Evolutionary conservation across 352 stramenopile species (phyloP), one percentile per base, ranked within the genome.

Genomic region (Lagenidium giganteum): DNA sequence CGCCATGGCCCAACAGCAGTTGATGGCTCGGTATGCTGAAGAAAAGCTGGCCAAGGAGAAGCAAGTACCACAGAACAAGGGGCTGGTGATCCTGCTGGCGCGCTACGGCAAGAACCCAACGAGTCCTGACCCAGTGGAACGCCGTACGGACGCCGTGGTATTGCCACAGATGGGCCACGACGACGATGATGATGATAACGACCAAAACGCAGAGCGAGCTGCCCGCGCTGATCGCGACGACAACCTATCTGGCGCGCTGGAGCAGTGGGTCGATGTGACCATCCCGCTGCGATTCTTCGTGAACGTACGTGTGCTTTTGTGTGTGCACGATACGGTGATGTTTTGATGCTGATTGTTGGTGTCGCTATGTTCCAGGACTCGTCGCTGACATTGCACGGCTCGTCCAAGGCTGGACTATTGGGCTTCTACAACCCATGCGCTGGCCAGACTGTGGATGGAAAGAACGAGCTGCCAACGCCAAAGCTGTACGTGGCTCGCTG

Each of bases 351-450:
- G 29, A 28, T 36, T 11, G 50, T 43, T 16, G 3, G 30, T 57
- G 33, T 28, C 48, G 9, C 36, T 32, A 17, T 30, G 24, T 16
- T 38, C 5, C 49, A 92, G 74, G 63, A 92, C 37, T 75, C 70
- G 30, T 52, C 58, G 8, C 61, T 90, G 24, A 48, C 67, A 22
- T 62, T 93, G 4, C 54, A 57, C 13, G 68, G 51, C 12, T 39
- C 67, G 12, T 87, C 80, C 13, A 92, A 92, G 50, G 64, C 75
- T 21, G 67, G 67, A 16, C 49, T 93, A 5, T 43, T 93, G 18
- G 77, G 80, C 23, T 93, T 93, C 38, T 93, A 93, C 61, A 87
- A 90, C 42, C 80, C 80, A 12, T 90, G 72, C 39, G 55, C 79
- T n/a, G 56, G 61, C 9, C 49, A 66, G 28, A 59, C 79, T 27